Conservation (phyloP, 352 stramenopile species). For the Phytophthora cryptogea region DNA sequence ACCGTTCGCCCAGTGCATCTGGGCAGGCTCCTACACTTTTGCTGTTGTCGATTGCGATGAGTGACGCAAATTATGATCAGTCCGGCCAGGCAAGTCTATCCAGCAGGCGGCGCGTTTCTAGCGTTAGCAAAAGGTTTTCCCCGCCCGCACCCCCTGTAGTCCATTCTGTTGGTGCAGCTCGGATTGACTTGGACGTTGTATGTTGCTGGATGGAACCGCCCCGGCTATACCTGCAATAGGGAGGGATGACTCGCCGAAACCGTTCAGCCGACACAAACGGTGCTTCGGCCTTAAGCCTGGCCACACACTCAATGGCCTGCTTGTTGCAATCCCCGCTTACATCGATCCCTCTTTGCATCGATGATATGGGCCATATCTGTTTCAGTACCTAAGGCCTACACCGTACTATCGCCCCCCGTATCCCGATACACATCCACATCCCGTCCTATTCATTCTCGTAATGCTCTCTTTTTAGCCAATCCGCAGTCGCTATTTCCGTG, state of each 20-base stretch:
- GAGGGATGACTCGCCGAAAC: conserved; percentile 36
- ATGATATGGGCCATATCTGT: background rate
- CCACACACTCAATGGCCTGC: conserved; percentile 6
- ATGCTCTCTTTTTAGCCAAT: conserved; percentile 6
- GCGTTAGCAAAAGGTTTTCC: conserved; percentile 28
- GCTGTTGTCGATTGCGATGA: conserved; percentile 15
- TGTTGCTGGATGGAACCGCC: background rate
- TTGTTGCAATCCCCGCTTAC: background rate
- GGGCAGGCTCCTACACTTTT: conserved; percentile 1
- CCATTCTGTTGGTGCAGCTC: conserved; percentile 30
- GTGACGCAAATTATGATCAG: conserved; percentile 29
- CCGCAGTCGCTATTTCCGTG: background rate
- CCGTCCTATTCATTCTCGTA: background rate
- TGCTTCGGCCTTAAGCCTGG: conserved; percentile 9
- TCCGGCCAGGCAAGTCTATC: too few relatives aligned
- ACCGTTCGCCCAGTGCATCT: conserved; percentile 24
- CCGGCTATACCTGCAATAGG: background rate
- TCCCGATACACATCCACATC: background rate
- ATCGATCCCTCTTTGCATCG: background rate
- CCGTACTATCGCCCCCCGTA: background rate
- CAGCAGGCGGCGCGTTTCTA: conserved; percentile 34
- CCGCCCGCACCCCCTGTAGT: conserved; percentile 11
- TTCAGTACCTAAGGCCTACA: too few relatives aligned
- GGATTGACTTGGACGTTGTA: conserved; percentile 2
- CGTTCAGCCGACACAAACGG: conserved; percentile 19